phyloP scores from a whole-genome alignment of 78 protist genomes.

The Dictyostelium intermedium region DNA sequence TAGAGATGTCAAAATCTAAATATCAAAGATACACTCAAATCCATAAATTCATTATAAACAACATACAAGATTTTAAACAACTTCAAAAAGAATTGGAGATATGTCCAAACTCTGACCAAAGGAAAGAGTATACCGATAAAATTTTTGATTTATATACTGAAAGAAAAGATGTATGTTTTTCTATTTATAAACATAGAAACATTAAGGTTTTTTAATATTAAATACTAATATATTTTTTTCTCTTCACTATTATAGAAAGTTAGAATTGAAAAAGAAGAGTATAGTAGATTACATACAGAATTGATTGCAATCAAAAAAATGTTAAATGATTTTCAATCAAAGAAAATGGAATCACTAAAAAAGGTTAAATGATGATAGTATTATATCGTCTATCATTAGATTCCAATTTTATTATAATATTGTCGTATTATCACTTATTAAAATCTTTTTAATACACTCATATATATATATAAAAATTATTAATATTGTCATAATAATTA shows the following conservation, averaged over 20 bases:
- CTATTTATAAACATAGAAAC: background rate
- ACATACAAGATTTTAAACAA: background rate
- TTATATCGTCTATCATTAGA: background rate
- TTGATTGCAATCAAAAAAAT: conserved; percentile 9
- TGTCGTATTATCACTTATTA: background rate
- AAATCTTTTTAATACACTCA: background rate
- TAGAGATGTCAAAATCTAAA: background rate
- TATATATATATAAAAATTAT: too few species aligned
- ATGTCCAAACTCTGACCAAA: background rate
- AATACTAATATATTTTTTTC: background rate
- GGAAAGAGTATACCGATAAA: background rate
- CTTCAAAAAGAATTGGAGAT: conserved; percentile 11
- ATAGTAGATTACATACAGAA: conserved; percentile 31
- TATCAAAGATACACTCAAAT: conserved; percentile 35
- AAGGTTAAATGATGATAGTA: background rate
- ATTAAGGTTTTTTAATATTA: background rate
- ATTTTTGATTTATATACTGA: background rate
- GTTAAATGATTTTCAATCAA: conserved; percentile 19
- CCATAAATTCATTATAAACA: background rate
- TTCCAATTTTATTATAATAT: background rate
- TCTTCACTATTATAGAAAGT: background rate
- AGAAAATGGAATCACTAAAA: background rate
- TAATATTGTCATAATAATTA: background rate
- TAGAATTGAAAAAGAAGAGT: conserved; percentile 17
- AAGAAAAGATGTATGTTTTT: conserved; percentile 12